phyloP scores from a whole-genome alignment of 306 rosid species.

The Trifolium fragiferum region DNA sequence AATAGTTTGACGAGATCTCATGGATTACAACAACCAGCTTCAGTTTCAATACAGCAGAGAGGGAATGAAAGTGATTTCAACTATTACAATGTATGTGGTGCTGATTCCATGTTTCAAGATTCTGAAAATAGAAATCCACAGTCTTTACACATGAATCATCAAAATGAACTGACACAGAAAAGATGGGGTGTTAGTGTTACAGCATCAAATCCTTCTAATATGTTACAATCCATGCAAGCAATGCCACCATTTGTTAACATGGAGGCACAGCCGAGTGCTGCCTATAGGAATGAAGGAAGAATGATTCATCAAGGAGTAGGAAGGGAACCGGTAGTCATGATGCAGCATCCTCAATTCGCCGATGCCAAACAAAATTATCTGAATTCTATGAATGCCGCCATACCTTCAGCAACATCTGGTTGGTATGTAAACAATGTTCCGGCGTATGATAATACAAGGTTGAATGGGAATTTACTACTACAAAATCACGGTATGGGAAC shows the following conservation, averaged over 20 bases:
- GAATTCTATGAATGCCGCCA: slow-evolving; percentile 54
- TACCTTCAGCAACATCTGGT: slow-evolving; percentile 57
- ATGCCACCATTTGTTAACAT: slow-evolving; percentile 50
- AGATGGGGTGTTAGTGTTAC: slow-evolving; percentile 60
- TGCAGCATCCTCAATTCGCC: slow-evolving; percentile 70
- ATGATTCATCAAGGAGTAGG: slow-evolving; percentile 56
- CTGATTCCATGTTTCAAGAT: slow-evolving; percentile 55
- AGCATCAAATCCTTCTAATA: slow-evolving; percentile 57
- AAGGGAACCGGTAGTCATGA: slow-evolving; percentile 65
- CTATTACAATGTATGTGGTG: slow-evolving; percentile 53
- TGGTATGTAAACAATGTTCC: slow-evolving; percentile 57
- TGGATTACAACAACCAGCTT: slow-evolving; percentile 46
- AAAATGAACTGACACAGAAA: slow-evolving; percentile 56
- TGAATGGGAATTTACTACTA: slow-evolving; percentile 55
- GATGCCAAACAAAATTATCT: slow-evolving; percentile 54
- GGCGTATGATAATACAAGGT: slow-evolving; percentile 50
- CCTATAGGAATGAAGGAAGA: slow-evolving; percentile 55
- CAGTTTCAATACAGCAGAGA: slow-evolving; percentile 57
- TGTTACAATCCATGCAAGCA: slow-evolving; percentile 59
- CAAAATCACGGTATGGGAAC: slow-evolving; percentile 47
- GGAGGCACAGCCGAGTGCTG: slow-evolving; percentile 51
- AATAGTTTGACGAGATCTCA: slow-evolving; percentile 52
- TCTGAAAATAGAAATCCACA: slow-evolving; percentile 49
- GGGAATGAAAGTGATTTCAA: slow-evolving; percentile 65
- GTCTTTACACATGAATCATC: slow-evolving; percentile 53